phyloP scores from a whole-genome alignment of 129 eudicot species.

The Logfia minima region DNA sequence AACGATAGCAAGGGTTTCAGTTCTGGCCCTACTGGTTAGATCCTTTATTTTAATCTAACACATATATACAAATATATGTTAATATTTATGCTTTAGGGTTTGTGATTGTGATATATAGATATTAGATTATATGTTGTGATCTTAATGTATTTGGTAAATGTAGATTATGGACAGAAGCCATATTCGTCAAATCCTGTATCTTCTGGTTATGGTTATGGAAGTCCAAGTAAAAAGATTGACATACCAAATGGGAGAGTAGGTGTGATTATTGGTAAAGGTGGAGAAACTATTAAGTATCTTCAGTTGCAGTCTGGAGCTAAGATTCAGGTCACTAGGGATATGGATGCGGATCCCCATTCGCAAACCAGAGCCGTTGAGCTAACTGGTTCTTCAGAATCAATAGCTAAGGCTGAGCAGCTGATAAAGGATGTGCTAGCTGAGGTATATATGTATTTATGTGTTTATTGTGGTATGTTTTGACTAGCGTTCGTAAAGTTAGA shows the following conservation, averaged over 20 bases:
- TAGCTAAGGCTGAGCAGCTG: slow-evolving; percentile 82
- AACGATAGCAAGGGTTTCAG: slow-evolving; percentile 42
- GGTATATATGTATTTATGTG: slow-evolving; percentile 36
- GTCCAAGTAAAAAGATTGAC: slow-evolving; percentile 71
- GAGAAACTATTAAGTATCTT: slow-evolving; percentile 90
- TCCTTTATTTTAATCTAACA: neutral
- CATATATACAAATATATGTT: neutral
- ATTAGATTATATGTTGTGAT: neutral
- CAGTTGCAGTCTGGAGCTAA: slow-evolving; percentile 92
- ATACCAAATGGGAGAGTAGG: slow-evolving; percentile 97
- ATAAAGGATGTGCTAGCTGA: slow-evolving; percentile 74
- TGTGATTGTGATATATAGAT: slow-evolving; percentile 14
- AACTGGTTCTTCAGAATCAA: slow-evolving; percentile 68
- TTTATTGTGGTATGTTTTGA: neutral
- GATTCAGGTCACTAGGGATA: slow-evolving; percentile 90
- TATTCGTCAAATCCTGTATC: slow-evolving; percentile 32
- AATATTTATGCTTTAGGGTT: slow-evolving; percentile 15
- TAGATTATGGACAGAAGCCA: slow-evolving; percentile 66
- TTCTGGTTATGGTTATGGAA: slow-evolving; percentile 57
- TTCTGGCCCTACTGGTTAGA: slow-evolving; percentile 49
- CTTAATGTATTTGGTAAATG: slow-evolving; percentile 13
- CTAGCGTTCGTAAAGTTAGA: neutral
- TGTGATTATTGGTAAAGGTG: slow-evolving; percentile 94
- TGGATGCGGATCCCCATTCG: slow-evolving; percentile 83
- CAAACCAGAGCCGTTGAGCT: slow-evolving; percentile 72